Evolutionary conservation across 257 asterid genomes (phyloP), one percentile per base, ranked within the genome.

Genomic region (Galeopsis tetrahit): DNA sequence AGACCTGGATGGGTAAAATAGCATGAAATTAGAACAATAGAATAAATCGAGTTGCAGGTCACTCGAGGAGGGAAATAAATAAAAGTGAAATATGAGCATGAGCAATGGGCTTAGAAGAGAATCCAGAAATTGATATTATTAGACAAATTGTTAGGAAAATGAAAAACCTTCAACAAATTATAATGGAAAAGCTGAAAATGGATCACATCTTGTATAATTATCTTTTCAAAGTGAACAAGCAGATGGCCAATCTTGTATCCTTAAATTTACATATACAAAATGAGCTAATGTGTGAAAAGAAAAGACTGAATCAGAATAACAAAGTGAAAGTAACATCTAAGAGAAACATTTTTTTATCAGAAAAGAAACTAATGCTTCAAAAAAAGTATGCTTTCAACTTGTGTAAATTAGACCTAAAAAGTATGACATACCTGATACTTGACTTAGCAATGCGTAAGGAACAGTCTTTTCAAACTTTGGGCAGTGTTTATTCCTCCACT

Each of bases 401-500:
- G 75, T 53, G 74, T 32, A 66, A 48, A 70, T 51, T 42, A 67
- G 68, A 74, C 42, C 40, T 51, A 51, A 62, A 75, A 62, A 65
- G 73, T 69, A 66, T 40, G 52, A 86, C 90, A 71, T 69, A 95
- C 99, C 99, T 90, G 99, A 82, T 62, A 95, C 96, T 86, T 95
- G 99, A 86, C 85, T 85, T 82, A 95, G 88, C 82, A 95, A 76
- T 72, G 96, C 99, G 82, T 78, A 92, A 4, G 99, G 90, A 81
- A 95, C 84, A 48, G 89, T 85, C 83, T 83, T 92, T 85, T 92
- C 98, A 76, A 92, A 92, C 75, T 87, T 75, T 10, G 82, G 86
- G 78, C 83, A 79, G 76, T 74, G 86, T 66, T 85, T 88, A 57
- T 76, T 87, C 85, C 94, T 90, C 98, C 98, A 92, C 71, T 82